Percentiles rank a stretch among this genome's conserved stretches.
Evolutionary conservation across 345 rosid genomes (phyloP).

Genomic region (Dovyalis caffra): DNA sequence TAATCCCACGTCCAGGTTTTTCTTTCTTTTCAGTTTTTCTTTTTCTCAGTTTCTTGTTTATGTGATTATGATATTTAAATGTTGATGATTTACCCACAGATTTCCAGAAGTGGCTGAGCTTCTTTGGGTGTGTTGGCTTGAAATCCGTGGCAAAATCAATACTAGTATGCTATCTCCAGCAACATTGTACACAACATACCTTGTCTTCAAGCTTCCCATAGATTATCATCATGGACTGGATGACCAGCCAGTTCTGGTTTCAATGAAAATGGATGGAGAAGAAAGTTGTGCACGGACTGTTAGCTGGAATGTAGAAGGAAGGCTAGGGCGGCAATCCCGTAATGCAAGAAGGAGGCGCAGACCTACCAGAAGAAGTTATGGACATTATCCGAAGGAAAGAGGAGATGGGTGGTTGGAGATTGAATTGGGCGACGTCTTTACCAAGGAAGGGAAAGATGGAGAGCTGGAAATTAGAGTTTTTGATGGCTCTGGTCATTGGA

Average conservation of each 20-base stretch:
- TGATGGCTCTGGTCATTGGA: slow-evolving; percentile 5
- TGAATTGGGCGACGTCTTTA: slow-evolving; percentile 26
- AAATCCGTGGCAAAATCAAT: slow-evolving; percentile 28
- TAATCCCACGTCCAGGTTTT: slow-evolving; percentile 10
- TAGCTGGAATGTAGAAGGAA: slow-evolving; percentile 10
- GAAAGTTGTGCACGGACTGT: neutral
- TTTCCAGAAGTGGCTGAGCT: slow-evolving; percentile 34
- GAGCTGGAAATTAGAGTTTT: slow-evolving; percentile 20
- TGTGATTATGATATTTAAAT: neutral
- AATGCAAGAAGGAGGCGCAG: neutral
- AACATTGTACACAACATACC: slow-evolving; percentile 25
- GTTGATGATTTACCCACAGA: slow-evolving; percentile 10
- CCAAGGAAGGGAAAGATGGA: slow-evolving; percentile 7
- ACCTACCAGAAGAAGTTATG: neutral
- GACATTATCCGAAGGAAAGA: neutral
- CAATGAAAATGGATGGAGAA: slow-evolving; percentile 12
- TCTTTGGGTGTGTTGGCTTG: slow-evolving; percentile 24
- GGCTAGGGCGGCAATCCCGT: neutral
- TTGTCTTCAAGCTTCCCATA: slow-evolving; percentile 25
- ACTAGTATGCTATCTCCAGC: slow-evolving; percentile 22
- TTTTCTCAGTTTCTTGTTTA: neutral
- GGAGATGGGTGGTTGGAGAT: slow-evolving; percentile 41
- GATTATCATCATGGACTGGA: slow-evolving; percentile 5
- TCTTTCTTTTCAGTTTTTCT: neutral
- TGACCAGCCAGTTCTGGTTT: slow-evolving; percentile 5